phyloP scores from a whole-genome alignment of 371 early-diverging fungal species.

The Sporodiniella umbellata region DNA sequence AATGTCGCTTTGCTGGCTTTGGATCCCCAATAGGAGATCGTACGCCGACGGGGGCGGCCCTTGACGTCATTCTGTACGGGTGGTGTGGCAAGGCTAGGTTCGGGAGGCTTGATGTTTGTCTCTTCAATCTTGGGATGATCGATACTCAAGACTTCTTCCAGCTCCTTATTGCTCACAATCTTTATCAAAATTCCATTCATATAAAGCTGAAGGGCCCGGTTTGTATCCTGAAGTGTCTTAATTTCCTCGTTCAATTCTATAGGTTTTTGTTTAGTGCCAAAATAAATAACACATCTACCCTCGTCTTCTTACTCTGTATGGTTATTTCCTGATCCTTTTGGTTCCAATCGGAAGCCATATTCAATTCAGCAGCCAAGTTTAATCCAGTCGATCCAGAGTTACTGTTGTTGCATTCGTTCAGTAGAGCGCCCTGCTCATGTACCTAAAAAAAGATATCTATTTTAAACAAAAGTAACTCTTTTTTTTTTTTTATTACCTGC shows the following conservation, averaged over 20 bases:
- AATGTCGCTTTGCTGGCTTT: slow-evolving; percentile 10
- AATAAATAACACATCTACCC: neutral
- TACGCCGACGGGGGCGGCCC: slow-evolving; percentile 37
- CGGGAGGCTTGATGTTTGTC: slow-evolving; percentile 1
- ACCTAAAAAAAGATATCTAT: slow-evolving; percentile 1
- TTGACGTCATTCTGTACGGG: neutral
- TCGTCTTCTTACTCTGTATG: slow-evolving; percentile 12
- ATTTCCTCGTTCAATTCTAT: slow-evolving; percentile 46
- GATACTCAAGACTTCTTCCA: slow-evolving; percentile 48
- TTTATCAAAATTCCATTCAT: slow-evolving; percentile 52
- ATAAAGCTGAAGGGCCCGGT: slow-evolving; percentile 45
- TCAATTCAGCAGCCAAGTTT: slow-evolving; percentile 61
- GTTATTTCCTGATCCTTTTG: slow-evolving; percentile 14
- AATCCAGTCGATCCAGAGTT: slow-evolving; percentile 15
- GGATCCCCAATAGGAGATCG: slow-evolving; percentile 48
- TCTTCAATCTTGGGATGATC: slow-evolving; percentile 35
- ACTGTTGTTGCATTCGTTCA: slow-evolving; percentile 5
- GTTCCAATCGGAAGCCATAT: slow-evolving; percentile 37
- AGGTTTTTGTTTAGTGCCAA: too few relatives aligned
- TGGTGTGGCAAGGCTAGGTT: neutral
- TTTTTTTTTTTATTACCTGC: too few relatives aligned
- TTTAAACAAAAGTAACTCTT: too few relatives aligned
- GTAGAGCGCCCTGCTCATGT: slow-evolving; percentile 2
- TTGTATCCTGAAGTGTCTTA: slow-evolving; percentile 42
- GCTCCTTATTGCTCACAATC: slow-evolving; percentile 43